Conservation (phyloP, 2,329 filamentous ascomycete genomes). For the Xylariaceae sp. region DNA sequence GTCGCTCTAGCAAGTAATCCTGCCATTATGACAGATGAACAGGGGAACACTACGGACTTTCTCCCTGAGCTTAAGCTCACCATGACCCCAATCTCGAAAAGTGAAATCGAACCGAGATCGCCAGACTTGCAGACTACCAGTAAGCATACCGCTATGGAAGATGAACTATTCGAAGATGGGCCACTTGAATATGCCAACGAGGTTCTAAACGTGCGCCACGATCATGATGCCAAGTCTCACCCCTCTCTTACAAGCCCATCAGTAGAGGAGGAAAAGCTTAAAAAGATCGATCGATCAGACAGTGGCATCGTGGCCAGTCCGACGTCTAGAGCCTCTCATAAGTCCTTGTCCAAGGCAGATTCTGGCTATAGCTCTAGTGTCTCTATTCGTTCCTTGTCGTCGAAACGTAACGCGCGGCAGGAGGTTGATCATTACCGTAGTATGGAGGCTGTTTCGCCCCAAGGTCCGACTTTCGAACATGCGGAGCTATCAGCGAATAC, state of each 20-base stretch:
- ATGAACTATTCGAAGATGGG: slow-evolving; percentile 55
- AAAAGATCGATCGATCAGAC: slow-evolving; percentile 49
- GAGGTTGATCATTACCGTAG: slow-evolving; percentile 36
- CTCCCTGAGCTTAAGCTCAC: slow-evolving; percentile 39
- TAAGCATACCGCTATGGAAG: slow-evolving; percentile 56
- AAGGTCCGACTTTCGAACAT: not conserved
- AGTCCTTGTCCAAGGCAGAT: slow-evolving; percentile 62
- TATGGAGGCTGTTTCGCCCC: slow-evolving; percentile 11
- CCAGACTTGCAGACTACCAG: slow-evolving; percentile 53
- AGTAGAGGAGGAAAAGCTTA: slow-evolving; percentile 30
- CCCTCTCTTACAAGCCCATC: slow-evolving; percentile 32
- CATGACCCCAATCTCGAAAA: slow-evolving; percentile 45
- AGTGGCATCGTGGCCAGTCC: slow-evolving; percentile 59
- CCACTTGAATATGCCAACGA: slow-evolving; percentile 38
- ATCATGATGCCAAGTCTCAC: slow-evolving; percentile 52
- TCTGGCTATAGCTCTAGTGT: slow-evolving; percentile 68
- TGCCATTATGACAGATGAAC: not conserved
- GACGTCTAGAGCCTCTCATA: slow-evolving; percentile 50
- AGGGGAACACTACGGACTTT: slow-evolving; percentile 11
- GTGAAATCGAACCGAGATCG: slow-evolving; percentile 39
- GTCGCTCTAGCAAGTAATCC: not conserved
- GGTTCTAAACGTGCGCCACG: slow-evolving; percentile 42
- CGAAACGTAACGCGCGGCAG: slow-evolving; percentile 37
- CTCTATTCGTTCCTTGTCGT: slow-evolving; percentile 60
- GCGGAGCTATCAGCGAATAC: not conserved